Evolutionary conservation across 306 rosid genomes (phyloP), one percentile per base, ranked within the genome.

Genomic region (Acacia melanoxylon): DNA sequence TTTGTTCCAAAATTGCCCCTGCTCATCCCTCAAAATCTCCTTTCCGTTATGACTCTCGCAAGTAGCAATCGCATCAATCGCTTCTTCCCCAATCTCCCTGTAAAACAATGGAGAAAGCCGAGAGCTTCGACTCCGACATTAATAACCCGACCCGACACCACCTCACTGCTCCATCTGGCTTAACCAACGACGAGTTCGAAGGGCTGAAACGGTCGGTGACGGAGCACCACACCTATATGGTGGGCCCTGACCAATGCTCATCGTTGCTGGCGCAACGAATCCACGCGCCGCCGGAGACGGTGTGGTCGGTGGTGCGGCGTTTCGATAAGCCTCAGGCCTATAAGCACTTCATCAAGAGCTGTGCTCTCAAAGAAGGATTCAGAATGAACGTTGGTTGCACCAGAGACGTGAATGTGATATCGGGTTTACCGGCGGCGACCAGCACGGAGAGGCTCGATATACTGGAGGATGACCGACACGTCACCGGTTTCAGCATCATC

Each of bases 291-390:
- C 89, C 82, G 1, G 81, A 86, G 29, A 40, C 77, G 15, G 97
- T 91, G 42, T 93, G 99, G 99, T 88, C 92, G 24, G 80, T 95
- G 22, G 90, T 91, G 13, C 92, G 98, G 8, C 89, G 90, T 42
- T 95, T 95, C 87, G 98, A 95, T 83, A 81, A 81, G 56, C 99
- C 99, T 0, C 97, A 95, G 59, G 77, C 84, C 59, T 95, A 93
- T 85, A 95, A 95, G 79, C 99, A 95, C 92, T 95, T 95, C 92
- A 95, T 95, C 89, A 88, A 87, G 72, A 92, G 96, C 92, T 92
- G 99, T 73, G 56, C 82, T 11, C 87, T 95, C 56, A 46, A 74
- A 16, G 94, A 92, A 3, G 89, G 80, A 6, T 91, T 90, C 33
- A 45, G 61, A 76, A 90, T 93, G 89, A 33, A 84, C 48, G 91